A percentile compares a stretch with the other conserved stretches of the same genome.
Conservation (phyloP, 2,329 filamentous ascomycete genomes). For the Colletotrichum somersetense region DNA sequence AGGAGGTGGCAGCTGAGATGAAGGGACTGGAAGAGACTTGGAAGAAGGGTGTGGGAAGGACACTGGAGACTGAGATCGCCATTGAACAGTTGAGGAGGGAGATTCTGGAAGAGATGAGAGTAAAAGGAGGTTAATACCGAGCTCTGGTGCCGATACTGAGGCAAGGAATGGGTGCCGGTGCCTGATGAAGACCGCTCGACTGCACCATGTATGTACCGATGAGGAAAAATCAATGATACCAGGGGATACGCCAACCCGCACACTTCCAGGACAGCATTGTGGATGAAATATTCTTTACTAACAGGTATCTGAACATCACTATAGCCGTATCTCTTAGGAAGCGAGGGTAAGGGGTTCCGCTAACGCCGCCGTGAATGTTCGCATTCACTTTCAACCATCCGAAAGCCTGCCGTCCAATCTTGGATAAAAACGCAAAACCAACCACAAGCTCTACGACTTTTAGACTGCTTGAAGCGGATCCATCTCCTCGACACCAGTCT, state of each 20-base stretch:
- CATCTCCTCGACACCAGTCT: conserved; percentile 73
- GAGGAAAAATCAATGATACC: conserved; percentile 31
- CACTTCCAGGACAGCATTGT: background rate
- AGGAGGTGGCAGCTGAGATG: conserved; percentile 79
- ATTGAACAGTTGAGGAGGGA: conserved; percentile 78
- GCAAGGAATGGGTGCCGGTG: background rate
- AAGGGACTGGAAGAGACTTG: conserved; percentile 80
- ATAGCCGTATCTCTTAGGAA: conserved; percentile 53
- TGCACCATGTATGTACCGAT: background rate
- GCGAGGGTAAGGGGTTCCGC: conserved; percentile 50
- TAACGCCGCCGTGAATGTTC: conserved; percentile 42
- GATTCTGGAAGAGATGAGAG: conserved; percentile 72
- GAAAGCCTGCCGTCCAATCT: conserved; percentile 33
- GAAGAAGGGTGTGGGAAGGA: conserved; percentile 81
- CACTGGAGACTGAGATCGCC: conserved; percentile 89
- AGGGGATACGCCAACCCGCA: background rate
- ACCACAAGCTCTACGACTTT: conserved; percentile 33
- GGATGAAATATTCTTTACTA: conserved; percentile 39
- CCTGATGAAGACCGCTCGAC: conserved; percentile 2
- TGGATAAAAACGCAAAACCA: conserved; percentile 31
- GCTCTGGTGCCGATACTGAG: background rate
- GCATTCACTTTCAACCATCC: conserved; percentile 31
- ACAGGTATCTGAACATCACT: conserved; percentile 53
- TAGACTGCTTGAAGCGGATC: conserved; percentile 69
- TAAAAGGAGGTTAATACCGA: conserved; percentile 11